These are phyloP conservation scores for Protomyces inundatus DNA, from an alignment of 1,139 yeast species.

Conservation along the genomic window DNA sequence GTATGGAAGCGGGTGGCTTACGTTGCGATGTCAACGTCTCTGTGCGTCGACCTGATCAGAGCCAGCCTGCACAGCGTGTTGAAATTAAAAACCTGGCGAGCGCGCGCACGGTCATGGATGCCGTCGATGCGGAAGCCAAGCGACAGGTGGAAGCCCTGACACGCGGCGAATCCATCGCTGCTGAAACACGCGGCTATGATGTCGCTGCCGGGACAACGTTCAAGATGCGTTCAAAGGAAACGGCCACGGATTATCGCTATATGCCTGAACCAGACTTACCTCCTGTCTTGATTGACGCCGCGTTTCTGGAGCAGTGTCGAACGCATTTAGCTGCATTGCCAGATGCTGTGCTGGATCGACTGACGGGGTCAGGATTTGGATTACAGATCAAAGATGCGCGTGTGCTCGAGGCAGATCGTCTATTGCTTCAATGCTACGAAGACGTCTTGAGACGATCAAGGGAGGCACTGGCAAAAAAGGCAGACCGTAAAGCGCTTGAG, in stretches of 20 bases:
- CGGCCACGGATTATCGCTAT: constrained; percentile 79
- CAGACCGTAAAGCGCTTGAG: constrained; percentile 30
- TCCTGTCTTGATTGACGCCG: constrained; percentile 46
- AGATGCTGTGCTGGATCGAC: constrained; percentile 50
- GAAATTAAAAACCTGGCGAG: constrained; percentile 87
- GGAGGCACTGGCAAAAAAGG: constrained; percentile 33
- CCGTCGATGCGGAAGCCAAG: constrained; percentile 66
- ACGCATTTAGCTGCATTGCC: constrained; percentile 57
- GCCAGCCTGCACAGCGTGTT: constrained; percentile 48
- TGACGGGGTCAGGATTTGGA: constrained; percentile 47
- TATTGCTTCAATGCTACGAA: constrained; percentile 51
- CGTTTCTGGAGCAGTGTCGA: constrained; percentile 43
- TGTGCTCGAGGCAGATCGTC: constrained; percentile 50
- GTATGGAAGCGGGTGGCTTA: constrained; percentile 89
- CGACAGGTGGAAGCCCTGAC: constrained; percentile 54
- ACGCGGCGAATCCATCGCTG: constrained; percentile 42
- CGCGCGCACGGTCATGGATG: constrained; percentile 71
- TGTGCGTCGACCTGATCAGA: constrained; percentile 44
- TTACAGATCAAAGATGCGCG: constrained; percentile 67
- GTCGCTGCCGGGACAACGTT: constrained; percentile 55
- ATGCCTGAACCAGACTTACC: constrained; percentile 93
- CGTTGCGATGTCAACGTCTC: constrained; percentile 91
- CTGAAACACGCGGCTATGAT: constrained; percentile 92
- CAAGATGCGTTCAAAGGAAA: constrained; percentile 68
- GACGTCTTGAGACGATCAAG: constrained; percentile 37